phyloP scores from a whole-genome alignment of 768 basidiomycete species.

The Fomitopsis serialis region DNA sequence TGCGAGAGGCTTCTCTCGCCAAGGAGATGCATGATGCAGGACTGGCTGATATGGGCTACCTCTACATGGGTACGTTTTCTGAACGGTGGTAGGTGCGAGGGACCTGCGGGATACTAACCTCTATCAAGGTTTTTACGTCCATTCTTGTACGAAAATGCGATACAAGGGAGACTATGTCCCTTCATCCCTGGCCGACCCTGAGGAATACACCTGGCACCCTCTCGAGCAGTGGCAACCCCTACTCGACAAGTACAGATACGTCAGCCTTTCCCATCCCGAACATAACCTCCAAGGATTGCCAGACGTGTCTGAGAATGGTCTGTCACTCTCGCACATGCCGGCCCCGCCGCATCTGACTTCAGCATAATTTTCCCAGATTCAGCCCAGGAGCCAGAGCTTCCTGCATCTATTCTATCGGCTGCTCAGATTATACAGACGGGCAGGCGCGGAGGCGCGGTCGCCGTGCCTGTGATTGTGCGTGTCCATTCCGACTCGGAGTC shows the following conservation, averaged over 20 bases:
- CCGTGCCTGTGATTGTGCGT: slow-evolving; percentile 4
- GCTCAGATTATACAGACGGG: not conserved
- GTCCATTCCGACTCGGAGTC: not conserved
- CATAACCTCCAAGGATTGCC: slow-evolving; percentile 39
- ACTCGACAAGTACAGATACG: slow-evolving; percentile 67
- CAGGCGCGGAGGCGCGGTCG: not conserved
- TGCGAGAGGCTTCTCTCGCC: slow-evolving; percentile 75
- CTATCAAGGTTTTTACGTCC: slow-evolving; percentile 82
- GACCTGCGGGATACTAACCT: not conserved
- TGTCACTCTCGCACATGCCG: too few relatives aligned
- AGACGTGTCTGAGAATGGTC: slow-evolving; percentile 3
- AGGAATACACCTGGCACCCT: slow-evolving; percentile 73
- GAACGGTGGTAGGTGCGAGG: not conserved
- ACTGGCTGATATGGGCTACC: slow-evolving; percentile 48
- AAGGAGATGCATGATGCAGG: slow-evolving; percentile 74
- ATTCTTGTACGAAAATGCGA: slow-evolving; percentile 90
- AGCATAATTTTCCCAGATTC: not conserved
- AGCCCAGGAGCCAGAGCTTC: not conserved
- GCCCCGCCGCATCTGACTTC: too few relatives aligned
- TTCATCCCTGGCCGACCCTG: slow-evolving; percentile 85
- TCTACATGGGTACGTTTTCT: slow-evolving; percentile 77
- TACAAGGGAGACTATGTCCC: slow-evolving; percentile 95
- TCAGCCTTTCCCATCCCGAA: slow-evolving; percentile 60
- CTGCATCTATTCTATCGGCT: not conserved
- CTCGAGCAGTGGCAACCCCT: slow-evolving; percentile 50